Evolutionary conservation across 202 grass and related monocot genomes (phyloP).

Genomic region (Digitaria exilis): DNA sequence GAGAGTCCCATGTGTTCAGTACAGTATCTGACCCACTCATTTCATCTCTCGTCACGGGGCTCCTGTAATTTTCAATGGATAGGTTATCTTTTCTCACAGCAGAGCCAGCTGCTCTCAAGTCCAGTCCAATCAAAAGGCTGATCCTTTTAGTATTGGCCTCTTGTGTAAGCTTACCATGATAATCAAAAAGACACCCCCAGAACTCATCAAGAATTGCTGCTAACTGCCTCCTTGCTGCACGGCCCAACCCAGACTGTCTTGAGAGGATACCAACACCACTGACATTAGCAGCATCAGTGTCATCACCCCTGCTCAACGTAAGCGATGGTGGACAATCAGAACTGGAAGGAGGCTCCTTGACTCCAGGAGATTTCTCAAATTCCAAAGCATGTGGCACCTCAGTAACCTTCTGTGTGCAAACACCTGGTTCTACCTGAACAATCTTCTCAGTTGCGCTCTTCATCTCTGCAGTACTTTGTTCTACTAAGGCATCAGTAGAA

Average conservation of each 20-base stretch:
- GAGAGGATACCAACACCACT: slow-evolving; percentile 39
- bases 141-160: slow-evolving; percentile 44
- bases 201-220: slow-evolving; percentile 71
- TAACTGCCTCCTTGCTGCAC: slow-evolving; percentile 66
- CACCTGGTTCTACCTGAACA: slow-evolving; percentile 13
- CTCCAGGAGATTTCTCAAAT: slow-evolving; percentile 26
- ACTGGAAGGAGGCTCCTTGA: neutral
- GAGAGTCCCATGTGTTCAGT: slow-evolving; percentile 21
- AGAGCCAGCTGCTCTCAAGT: slow-evolving; percentile 40
- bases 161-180: slow-evolving; percentile 64
- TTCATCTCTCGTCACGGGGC: slow-evolving; percentile 35
- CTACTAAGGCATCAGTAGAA: slow-evolving; percentile 1
- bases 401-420: slow-evolving; percentile 23
- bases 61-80: slow-evolving; percentile 40
- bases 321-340: slow-evolving; percentile 36
- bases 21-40: neutral
- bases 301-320: slow-evolving; percentile 33
- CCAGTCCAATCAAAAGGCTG: slow-evolving; percentile 53
- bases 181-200: slow-evolving; percentile 76
- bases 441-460: slow-evolving; percentile 5
- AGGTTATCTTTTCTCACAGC: slow-evolving; percentile 44
- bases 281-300: slow-evolving; percentile 37
- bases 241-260: slow-evolving; percentile 67
- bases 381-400: slow-evolving; percentile 36
- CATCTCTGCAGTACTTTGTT: slow-evolving; percentile 27